These are phyloP conservation scores for Ceratobasidium sp. DNA, from an alignment of 1,284 basidiomycete genomes.

Conservation along the genomic window DNA sequence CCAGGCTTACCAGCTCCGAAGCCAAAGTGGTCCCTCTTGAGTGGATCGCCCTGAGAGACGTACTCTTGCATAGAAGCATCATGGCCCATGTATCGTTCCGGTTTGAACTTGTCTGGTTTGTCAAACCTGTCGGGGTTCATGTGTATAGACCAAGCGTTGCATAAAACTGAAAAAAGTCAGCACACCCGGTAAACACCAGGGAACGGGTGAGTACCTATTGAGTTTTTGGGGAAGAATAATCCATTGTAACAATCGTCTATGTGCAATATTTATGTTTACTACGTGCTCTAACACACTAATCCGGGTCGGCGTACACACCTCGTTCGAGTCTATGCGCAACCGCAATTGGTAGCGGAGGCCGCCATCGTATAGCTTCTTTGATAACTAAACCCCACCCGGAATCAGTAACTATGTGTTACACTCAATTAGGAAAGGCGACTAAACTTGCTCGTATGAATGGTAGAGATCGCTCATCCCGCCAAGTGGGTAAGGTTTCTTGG, in stretches of 20 bases:
- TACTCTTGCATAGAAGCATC: constrained; percentile 38
- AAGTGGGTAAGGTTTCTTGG: constrained; percentile 13
- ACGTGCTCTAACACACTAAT: not conserved
- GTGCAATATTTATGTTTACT: not conserved
- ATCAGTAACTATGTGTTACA: not conserved
- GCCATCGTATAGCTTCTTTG: constrained; percentile 15
- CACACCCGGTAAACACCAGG: not conserved
- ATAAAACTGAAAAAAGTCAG: not conserved
- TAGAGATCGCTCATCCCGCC: constrained; percentile 10
- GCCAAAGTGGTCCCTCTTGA: constrained; percentile 19
- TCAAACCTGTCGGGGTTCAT: constrained; percentile 79
- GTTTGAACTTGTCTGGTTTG: constrained; percentile 81
- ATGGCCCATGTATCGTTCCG: constrained; percentile 92
- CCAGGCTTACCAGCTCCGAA: constrained; percentile 25
- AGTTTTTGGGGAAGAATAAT: constrained; percentile 16
- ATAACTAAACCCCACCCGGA: not conserved
- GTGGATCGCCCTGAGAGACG: constrained; percentile 2
- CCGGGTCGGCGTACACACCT: not conserved
- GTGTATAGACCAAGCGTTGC: constrained; percentile 3
- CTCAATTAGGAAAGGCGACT: not conserved
- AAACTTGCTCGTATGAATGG: constrained; percentile 1
- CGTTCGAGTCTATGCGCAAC: constrained; percentile 16
- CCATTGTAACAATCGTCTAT: constrained; percentile 19
- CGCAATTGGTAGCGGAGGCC: constrained; percentile 9
- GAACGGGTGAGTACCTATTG: not conserved